Evolutionary conservation across 139 green algal genomes (phyloP), one percentile per base, ranked within the genome.

Genomic region (Micractinium sp.): DNA sequence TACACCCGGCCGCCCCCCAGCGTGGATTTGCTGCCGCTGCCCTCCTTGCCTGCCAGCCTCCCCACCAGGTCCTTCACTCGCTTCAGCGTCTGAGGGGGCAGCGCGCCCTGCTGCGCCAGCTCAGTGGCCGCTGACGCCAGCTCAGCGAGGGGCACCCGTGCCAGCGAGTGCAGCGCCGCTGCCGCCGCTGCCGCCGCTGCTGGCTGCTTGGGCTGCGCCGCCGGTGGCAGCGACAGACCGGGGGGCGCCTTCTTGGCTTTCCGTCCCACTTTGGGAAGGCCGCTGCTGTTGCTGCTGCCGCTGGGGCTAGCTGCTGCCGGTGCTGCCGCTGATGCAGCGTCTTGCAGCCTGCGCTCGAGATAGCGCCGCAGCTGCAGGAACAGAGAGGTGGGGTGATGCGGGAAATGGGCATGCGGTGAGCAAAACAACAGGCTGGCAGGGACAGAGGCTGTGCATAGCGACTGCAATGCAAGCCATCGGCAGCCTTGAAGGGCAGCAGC

Each of bases 301-400:
- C 29, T 19, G 63, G 63, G 5, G 77, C 77, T 82, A n/a, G 74
- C 38, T 61, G 77, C 77, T 63, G 53, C 56, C 74, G 56, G 36
- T 23, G 39, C 35, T 63, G 77, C 31, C 71, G 74, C 74, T 41
- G 74, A n/a, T 33, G 81, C 81, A 33, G 38, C 77, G 25, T 60
- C 77, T 23, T 82, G 53, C 81, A 71, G 81, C n/a, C 78, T 20
- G 27, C 78, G 78, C 78, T 84, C 78, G 4, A 84, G 47, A 16
- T 31, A 84, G 0, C 78, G 78, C 1, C 29, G 78, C 29, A 84
- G 16, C 78, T 84, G 78, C 14, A 29, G 78, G 12, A 14, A 12
- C 7, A 5, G 20, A 38, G n/a, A 41, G 36, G 1, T 15, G 22
- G 38, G 1, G 75, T n/a, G 36, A 14, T 12, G 14, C 14, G 25